These are phyloP conservation scores for Aspergillus luchuensis DNA, from an alignment of 2,329 filamentous ascomycete species.

Conservation along the genomic window DNA sequence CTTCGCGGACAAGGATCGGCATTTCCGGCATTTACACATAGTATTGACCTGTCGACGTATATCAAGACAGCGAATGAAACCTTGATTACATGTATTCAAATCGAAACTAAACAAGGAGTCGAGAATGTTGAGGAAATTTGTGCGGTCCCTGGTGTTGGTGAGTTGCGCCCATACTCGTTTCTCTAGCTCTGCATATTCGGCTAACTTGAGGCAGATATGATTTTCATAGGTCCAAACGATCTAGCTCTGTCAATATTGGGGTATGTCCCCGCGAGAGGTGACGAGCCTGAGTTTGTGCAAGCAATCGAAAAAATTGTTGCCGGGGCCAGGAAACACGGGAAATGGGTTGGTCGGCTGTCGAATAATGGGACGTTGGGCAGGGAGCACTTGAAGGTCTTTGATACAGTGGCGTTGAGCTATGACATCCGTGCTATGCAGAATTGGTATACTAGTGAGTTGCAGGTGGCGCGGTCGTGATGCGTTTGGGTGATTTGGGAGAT, in stretches of 20 bases:
- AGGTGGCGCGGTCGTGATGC: neutral
- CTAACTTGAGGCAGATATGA: neutral
- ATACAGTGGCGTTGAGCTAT: constrained; percentile 49
- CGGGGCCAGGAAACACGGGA: neutral
- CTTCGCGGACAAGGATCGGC: constrained; percentile 33
- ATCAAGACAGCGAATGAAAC: constrained; percentile 37
- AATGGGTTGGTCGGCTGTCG: neutral
- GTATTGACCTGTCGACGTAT: constrained; percentile 33
- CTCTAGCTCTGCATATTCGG: neutral
- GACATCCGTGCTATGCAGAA: constrained; percentile 53
- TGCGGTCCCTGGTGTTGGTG: constrained; percentile 40
- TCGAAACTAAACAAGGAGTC: constrained; percentile 42
- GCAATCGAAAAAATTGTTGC: neutral
- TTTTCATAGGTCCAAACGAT: neutral
- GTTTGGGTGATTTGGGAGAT: neutral
- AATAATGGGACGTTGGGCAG: constrained; percentile 30
- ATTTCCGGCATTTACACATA: constrained; percentile 43
- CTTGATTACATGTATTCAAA: constrained; percentile 41
- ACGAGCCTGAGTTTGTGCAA: neutral
- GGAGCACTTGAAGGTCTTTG: constrained; percentile 42
- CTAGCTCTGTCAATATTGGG: neutral
- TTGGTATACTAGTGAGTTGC: constrained; percentile 43
- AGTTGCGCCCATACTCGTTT: neutral
- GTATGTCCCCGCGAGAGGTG: neutral
- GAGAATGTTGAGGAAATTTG: constrained; percentile 46